These are phyloP conservation scores for Acorus gramineus DNA, from an alignment of 106 monocot genomes.

Conservation along the genomic window DNA sequence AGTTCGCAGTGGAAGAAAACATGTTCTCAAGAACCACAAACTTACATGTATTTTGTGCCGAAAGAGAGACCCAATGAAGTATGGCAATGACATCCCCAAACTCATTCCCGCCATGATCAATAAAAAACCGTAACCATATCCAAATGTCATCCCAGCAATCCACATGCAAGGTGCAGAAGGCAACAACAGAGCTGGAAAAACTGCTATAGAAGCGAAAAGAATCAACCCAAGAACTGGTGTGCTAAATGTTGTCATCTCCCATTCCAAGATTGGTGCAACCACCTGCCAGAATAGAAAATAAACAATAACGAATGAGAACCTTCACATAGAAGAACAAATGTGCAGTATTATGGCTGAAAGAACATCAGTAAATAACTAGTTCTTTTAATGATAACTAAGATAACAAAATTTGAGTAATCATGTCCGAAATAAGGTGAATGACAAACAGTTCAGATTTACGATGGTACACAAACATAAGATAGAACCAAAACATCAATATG, in stretches of 20 bases:
- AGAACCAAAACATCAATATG: too few species aligned
- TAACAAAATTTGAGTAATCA: neutral
- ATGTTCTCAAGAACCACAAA: neutral
- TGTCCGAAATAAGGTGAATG: neutral
- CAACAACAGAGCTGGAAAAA: constrained; percentile 58
- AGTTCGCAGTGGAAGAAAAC: neutral
- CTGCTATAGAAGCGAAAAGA: constrained; percentile 58
- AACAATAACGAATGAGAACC: neutral
- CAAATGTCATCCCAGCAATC: constrained; percentile 84
- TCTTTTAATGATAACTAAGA: too few species aligned
- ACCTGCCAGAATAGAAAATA: constrained; percentile 38
- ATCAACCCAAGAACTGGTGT: constrained; percentile 50
- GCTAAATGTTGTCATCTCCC: constrained; percentile 60
- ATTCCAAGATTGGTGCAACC: constrained; percentile 62
- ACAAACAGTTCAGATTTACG: neutral
- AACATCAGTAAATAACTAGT: too few species aligned
- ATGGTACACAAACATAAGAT: neutral
- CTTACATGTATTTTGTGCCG: constrained; percentile 62
- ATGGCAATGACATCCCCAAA: constrained; percentile 87
- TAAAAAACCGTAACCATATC: constrained; percentile 76
- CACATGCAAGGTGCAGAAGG: constrained; percentile 82
- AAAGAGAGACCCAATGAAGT: constrained; percentile 69
- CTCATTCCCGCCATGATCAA: constrained; percentile 48
- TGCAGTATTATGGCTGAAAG: neutral
- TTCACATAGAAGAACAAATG: neutral